These are phyloP conservation scores for Sporothrix protearum DNA, from an alignment of 2,329 filamentous ascomycete species.

Conservation along the genomic window DNA sequence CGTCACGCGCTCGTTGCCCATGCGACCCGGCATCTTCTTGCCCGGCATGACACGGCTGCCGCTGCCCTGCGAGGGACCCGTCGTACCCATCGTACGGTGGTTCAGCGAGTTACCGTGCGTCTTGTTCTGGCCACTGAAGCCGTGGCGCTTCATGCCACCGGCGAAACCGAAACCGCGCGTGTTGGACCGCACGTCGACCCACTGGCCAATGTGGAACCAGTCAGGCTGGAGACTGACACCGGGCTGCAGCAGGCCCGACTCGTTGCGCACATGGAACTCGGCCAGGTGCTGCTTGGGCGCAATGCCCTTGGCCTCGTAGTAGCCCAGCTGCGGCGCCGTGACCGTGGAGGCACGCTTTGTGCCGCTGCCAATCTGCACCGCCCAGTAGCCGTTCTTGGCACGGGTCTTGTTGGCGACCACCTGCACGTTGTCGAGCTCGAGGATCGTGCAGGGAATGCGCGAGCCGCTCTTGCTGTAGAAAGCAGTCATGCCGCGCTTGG, in stretches of 20 bases:
- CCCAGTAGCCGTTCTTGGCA: conserved; percentile 82
- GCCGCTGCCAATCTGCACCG: conserved; percentile 83
- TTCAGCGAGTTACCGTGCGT: conserved; percentile 94
- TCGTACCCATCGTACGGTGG: conserved; percentile 87
- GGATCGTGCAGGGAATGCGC: conserved; percentile 81
- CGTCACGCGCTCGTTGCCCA: conserved; percentile 86
- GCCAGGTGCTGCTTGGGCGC: conserved; percentile 78
- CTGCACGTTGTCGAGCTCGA: conserved; percentile 90
- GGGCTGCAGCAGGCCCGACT: conserved; percentile 68
- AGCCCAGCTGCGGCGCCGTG: conserved; percentile 77
- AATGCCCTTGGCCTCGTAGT: conserved; percentile 78
- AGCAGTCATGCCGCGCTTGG: conserved; percentile 95
- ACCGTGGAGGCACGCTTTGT: conserved; percentile 71
- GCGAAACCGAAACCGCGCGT: conserved; percentile 89
- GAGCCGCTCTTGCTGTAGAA: conserved; percentile 76
- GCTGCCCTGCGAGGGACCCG: conserved; percentile 83
- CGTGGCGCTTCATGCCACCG: conserved; percentile 96
- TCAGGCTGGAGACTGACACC: conserved; percentile 75
- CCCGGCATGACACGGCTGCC: conserved; percentile 90
- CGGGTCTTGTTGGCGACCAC: conserved; percentile 83
- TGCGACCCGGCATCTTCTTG: conserved; percentile 96
- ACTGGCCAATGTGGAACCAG: conserved; percentile 89
- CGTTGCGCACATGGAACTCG: conserved; percentile 80
- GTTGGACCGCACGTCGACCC: conserved; percentile 76
- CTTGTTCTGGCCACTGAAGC: conserved; percentile 81